A percentile compares a stretch with the other conserved stretches of the same genome.
Evolutionary conservation across 2,329 filamentous ascomycete genomes (phyloP).

Genomic region (Aspergillus thermomutatus): DNA sequence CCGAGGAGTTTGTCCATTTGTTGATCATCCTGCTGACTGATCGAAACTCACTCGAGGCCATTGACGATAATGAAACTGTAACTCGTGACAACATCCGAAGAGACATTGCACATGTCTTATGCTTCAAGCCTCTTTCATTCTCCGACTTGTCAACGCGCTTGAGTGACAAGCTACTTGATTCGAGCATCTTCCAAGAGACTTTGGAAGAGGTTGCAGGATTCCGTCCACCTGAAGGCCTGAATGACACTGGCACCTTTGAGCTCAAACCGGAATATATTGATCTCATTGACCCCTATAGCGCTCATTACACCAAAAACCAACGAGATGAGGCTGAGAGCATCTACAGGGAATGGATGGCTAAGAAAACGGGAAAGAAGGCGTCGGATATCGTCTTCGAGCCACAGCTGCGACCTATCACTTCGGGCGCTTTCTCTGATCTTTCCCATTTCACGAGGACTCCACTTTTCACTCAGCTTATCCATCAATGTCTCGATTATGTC

Average conservation of each 20-base stretch:
- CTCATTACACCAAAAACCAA: conserved; percentile 95
- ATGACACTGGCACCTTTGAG: conserved; percentile 91
- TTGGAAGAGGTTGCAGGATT: conserved; percentile 86
- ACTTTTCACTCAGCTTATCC: conserved; percentile 85
- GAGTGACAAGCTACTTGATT: conserved; percentile 83
- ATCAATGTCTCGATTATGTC: conserved; percentile 81
- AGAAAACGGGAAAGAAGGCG: conserved; percentile 74
- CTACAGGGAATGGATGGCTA: conserved; percentile 82
- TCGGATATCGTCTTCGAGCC: conserved; percentile 92
- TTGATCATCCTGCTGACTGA: conserved; percentile 89
- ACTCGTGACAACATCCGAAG: conserved; percentile 72
- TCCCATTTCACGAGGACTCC: conserved; percentile 77
- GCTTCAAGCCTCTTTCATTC: conserved; percentile 93
- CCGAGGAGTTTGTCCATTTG: conserved; percentile 93
- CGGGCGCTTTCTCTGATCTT: conserved; percentile 73
- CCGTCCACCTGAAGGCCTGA: conserved; percentile 84
- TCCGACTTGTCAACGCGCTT: conserved; percentile 84
- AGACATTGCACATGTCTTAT: conserved; percentile 89
- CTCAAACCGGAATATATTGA: conserved; percentile 82
- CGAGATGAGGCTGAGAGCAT: conserved; percentile 90
- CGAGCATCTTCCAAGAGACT: conserved; percentile 80
- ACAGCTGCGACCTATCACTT: conserved; percentile 69
- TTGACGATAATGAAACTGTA: conserved; percentile 44
- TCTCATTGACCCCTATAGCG: conserved; percentile 90
- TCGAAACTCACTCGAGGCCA: conserved; percentile 64